These are phyloP conservation scores for Kandelia obovata DNA, from an alignment of 345 rosid genomes.

Conservation along the genomic window DNA sequence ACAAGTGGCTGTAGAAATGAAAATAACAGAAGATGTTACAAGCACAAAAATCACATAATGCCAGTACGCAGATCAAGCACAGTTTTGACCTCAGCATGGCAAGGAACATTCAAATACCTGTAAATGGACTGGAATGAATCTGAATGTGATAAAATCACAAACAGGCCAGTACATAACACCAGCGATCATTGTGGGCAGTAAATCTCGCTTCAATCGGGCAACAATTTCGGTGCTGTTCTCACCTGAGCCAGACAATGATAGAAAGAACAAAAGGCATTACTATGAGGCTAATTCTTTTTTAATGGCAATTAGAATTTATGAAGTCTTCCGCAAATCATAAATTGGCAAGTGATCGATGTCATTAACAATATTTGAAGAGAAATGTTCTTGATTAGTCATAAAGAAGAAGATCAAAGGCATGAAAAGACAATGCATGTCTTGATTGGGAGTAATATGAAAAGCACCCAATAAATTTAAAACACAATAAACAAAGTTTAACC, in stretches of 20 bases:
- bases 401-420: no score
- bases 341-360: no score
- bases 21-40: neutral
- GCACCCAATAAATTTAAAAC: neutral
- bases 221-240: constrained; percentile 54
- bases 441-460: no score
- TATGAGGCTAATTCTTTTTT: neutral
- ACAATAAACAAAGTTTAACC: neutral
- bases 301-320: neutral
- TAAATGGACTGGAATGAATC: constrained; percentile 72
- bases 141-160: constrained; percentile 86
- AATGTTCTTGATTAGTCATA: no score
- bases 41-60: constrained; percentile 1
- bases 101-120: constrained; percentile 47
- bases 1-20: constrained; percentile 65
- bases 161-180: constrained; percentile 87
- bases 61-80: neutral
- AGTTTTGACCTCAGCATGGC: neutral
- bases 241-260: constrained; percentile 42
- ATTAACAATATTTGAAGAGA: no score
- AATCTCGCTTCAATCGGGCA: constrained; percentile 72
- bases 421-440: no score
- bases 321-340: neutral
- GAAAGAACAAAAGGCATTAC: constrained; percentile 12
- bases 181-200: constrained; percentile 59